phyloP scores from a whole-genome alignment of 2,329 filamentous ascomycete genomes.

The Ophiostoma himal-ulmi region DNA sequence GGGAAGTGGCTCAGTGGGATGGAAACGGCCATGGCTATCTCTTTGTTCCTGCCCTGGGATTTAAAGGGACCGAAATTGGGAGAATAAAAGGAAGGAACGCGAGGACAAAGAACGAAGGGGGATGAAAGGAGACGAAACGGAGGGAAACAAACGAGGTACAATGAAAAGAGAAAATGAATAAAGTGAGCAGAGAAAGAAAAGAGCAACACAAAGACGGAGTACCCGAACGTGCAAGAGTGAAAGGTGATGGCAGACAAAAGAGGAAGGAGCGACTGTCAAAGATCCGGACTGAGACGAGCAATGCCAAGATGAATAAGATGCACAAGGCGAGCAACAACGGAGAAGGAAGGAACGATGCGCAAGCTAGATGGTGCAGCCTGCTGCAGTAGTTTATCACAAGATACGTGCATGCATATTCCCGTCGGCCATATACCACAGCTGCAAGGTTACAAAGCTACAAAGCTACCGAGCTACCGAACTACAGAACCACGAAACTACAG shows the following conservation, averaged over 20 bases:
- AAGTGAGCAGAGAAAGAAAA: neutral
- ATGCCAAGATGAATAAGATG: no score
- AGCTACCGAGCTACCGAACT: neutral
- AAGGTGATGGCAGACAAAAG: neutral
- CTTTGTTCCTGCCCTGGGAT: conserved; percentile 4
- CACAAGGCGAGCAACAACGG: neutral
- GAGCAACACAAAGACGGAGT: neutral
- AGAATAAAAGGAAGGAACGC: neutral
- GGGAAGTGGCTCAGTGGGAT: neutral
- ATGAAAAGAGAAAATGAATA: neutral
- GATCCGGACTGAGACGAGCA: neutral
- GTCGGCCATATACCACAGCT: neutral
- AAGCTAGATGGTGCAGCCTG: neutral
- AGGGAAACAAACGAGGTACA: neutral
- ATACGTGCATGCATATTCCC: neutral
- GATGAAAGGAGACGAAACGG: neutral
- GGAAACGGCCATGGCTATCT: conserved; percentile 4
- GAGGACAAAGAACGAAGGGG: neutral
- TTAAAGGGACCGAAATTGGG: neutral
- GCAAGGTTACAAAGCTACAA: neutral
- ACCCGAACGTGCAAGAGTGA: neutral
- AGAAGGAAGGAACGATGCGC: neutral
- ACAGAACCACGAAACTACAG: neutral
- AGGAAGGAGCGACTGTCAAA: neutral
- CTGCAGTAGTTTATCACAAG: neutral